Percentiles rank a stretch among this genome's conserved stretches.
phyloP scores from a whole-genome alignment of 2,329 filamentous ascomycete species.

The Colletotrichum ledebouriae region DNA sequence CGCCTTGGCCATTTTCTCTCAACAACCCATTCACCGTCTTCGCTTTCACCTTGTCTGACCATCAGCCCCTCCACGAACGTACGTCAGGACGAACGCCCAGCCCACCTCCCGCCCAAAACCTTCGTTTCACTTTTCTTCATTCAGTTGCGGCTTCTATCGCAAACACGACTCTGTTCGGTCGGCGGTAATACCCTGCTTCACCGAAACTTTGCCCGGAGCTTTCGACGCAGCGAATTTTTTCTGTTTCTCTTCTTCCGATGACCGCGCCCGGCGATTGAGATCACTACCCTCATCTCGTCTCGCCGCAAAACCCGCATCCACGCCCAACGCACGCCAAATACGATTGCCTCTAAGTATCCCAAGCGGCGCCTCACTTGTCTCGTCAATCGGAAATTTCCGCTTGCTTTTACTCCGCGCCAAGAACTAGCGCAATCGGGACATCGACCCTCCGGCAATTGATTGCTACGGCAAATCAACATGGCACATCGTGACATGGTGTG shows the following conservation, averaged over 20 bases:
- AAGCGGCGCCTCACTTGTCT: not conserved
- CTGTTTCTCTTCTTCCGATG: slow-evolving; percentile 4
- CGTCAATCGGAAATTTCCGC: not conserved
- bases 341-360: not conserved
- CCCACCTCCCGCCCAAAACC: slow-evolving; percentile 34
- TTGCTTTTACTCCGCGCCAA: slow-evolving; percentile 6
- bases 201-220: slow-evolving; percentile 17
- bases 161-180: slow-evolving; percentile 18
- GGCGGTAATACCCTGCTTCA: slow-evolving; percentile 12
- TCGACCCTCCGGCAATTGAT: not conserved
- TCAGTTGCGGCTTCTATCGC: slow-evolving; percentile 25
- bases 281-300: not conserved
- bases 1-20: not conserved
- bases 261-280: slow-evolving; percentile 3
- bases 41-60: slow-evolving; percentile 21
- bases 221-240: not conserved
- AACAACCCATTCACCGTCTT: not conserved
- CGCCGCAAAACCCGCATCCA: slow-evolving; percentile 5
- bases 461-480: slow-evolving; percentile 13
- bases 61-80: slow-evolving; percentile 18
- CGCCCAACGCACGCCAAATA: not conserved
- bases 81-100: slow-evolving; percentile 37
- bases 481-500: slow-evolving; percentile 32
- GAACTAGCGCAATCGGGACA: slow-evolving; percentile 1
- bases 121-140: slow-evolving; percentile 36